These are phyloP conservation scores for Diaporthe capsici DNA, from an alignment of 2,329 filamentous ascomycete genomes.

Conservation along the genomic window DNA sequence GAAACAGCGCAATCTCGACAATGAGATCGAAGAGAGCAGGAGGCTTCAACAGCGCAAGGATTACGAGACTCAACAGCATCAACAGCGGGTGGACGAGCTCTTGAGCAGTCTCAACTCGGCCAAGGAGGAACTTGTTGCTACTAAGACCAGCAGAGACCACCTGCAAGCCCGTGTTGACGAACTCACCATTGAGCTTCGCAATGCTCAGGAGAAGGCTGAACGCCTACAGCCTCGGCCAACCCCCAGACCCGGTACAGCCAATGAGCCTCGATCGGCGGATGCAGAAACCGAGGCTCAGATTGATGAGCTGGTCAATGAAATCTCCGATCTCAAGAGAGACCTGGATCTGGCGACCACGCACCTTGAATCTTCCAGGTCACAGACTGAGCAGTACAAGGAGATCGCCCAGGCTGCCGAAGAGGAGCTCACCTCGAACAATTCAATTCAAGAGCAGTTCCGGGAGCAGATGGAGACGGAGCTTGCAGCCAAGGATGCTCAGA, in stretches of 20 bases:
- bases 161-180: slow-evolving; percentile 91
- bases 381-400: slow-evolving; percentile 89
- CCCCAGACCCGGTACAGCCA: slow-evolving; percentile 64
- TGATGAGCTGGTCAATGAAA: slow-evolving; percentile 86
- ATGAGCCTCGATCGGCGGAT: slow-evolving; percentile 56
- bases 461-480: slow-evolving; percentile 85
- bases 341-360: slow-evolving; percentile 86
- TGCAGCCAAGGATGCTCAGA: slow-evolving; percentile 82
- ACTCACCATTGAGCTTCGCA: slow-evolving; percentile 87
- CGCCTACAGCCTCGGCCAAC: slow-evolving; percentile 86
- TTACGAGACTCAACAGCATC: slow-evolving; percentile 88
- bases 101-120: slow-evolving; percentile 83
- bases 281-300: slow-evolving; percentile 70
- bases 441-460: slow-evolving; percentile 88
- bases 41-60: slow-evolving; percentile 88
- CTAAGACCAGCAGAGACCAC: slow-evolving; percentile 91
- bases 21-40: slow-evolving; percentile 87
- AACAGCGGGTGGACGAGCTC: slow-evolving; percentile 94
- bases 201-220: slow-evolving; percentile 88
- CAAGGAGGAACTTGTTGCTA: slow-evolving; percentile 87
- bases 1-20: slow-evolving; percentile 85
- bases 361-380: slow-evolving; percentile 83
- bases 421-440: slow-evolving; percentile 82
- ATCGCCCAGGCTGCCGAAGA: slow-evolving; percentile 92
- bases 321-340: slow-evolving; percentile 89